A percentile compares a stretch with the other conserved stretches of the same genome.
Evolutionary conservation across 352 stramenopile genomes (phyloP).

Genomic region (Hyaloperonospora arabidopsidis): DNA sequence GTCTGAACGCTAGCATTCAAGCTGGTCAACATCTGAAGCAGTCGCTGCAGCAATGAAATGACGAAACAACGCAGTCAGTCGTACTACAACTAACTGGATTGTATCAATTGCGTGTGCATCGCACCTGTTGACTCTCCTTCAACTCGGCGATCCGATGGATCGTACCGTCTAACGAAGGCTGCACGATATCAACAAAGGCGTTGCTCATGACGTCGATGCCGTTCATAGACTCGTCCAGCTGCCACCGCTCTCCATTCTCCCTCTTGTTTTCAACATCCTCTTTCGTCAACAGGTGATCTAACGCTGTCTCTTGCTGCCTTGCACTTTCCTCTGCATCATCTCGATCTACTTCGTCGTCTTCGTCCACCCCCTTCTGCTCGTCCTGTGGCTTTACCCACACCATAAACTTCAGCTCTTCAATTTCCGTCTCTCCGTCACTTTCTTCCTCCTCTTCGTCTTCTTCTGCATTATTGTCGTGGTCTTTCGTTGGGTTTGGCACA

Average conservation of each 20-base stretch:
- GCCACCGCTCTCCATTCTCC: conserved; percentile 29
- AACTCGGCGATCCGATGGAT: conserved; percentile 71
- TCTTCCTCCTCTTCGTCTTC: conserved; percentile 21
- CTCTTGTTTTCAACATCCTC: conserved; percentile 3
- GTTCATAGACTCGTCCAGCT: conserved; percentile 33
- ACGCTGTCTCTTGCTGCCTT: background rate
- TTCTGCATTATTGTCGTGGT: background rate
- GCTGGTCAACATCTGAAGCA: conserved; percentile 40
- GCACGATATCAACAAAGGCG: conserved; percentile 42
- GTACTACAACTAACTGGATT: background rate
- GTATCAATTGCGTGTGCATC: background rate
- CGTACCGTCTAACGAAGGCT: conserved; percentile 54
- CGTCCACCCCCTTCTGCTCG: conserved; percentile 2
- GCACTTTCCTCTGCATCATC: conserved; percentile 11
- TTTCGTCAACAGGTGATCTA: background rate
- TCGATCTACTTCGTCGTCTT: conserved; percentile 2
- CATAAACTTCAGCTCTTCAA: background rate
- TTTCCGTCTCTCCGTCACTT: conserved; percentile 32
- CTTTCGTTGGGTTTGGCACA: conserved; percentile 4
- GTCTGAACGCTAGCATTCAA: conserved; percentile 45
- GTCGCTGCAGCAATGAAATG: conserved; percentile 27
- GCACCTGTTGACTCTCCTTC: conserved; percentile 33
- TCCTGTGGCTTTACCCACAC: too few relatives aligned
- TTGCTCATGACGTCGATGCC: conserved; percentile 48
- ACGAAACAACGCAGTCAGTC: conserved; percentile 3